A percentile compares a stretch with the other conserved stretches of the same genome.
phyloP scores from a whole-genome alignment of 331 rosid species.

The Malus hybrid region DNA sequence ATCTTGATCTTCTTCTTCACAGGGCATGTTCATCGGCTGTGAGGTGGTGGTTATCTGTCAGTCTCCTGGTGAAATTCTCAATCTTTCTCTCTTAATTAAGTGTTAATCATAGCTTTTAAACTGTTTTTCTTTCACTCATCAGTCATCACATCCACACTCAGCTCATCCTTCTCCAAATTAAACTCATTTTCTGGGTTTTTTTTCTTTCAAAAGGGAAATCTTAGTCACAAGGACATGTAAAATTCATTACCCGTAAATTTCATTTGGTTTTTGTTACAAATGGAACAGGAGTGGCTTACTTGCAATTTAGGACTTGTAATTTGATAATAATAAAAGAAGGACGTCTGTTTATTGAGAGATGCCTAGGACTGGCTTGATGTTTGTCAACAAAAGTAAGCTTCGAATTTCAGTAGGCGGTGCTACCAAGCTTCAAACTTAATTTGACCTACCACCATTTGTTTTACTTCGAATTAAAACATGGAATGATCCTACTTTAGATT shows the following conservation, averaged over 20 bases:
- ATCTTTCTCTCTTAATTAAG: background rate
- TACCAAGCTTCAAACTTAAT: too few relatives aligned
- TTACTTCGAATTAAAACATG: background rate
- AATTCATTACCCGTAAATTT: background rate
- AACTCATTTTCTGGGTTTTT: background rate
- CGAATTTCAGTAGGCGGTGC: too few relatives aligned
- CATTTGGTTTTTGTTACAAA: background rate
- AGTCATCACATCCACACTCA: background rate
- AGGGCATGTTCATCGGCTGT: background rate
- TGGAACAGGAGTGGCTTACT: background rate
- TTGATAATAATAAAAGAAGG: background rate
- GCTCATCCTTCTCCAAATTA: background rate
- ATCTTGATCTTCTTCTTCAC: background rate
- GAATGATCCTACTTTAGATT: background rate
- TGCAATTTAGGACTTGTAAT: background rate
- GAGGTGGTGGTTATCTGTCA: background rate
- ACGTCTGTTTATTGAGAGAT: background rate
- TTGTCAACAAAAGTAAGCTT: too few relatives aligned
- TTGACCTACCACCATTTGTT: background rate
- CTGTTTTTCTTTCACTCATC: background rate
- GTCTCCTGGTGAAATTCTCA: background rate
- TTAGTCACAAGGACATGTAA: background rate
- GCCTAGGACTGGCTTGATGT: background rate
- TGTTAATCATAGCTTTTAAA: background rate
- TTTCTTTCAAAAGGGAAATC: background rate